These are phyloP conservation scores for Ceriops zippeliana DNA, from an alignment of 345 rosid species.

Conservation along the genomic window DNA sequence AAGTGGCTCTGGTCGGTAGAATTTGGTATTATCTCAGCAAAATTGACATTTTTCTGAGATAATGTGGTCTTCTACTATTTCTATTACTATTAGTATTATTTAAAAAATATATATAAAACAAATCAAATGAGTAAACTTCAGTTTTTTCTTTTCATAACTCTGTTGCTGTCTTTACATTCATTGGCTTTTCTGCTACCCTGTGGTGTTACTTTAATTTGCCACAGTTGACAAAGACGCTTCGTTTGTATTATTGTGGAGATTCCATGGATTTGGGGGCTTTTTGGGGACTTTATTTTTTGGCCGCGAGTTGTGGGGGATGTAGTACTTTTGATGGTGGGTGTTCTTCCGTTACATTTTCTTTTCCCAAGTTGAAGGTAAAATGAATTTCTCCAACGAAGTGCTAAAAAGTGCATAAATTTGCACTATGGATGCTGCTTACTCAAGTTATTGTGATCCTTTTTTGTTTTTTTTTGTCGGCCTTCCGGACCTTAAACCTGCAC, in stretches of 20 bases:
- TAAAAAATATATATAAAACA: too few species aligned
- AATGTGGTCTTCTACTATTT: neutral
- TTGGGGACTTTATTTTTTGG: neutral
- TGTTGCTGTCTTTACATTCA: too few species aligned
- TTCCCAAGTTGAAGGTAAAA: conserved; percentile 32
- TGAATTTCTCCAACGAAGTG: neutral
- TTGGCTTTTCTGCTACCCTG: neutral
- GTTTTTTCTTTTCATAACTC: too few species aligned
- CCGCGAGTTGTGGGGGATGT: neutral
- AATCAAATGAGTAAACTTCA: too few species aligned
- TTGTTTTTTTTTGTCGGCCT: neutral
- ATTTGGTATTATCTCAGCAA: neutral
- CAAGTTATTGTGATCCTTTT: neutral
- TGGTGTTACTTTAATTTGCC: neutral
- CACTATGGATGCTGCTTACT: conserved; percentile 22
- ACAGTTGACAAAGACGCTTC: conserved; percentile 25
- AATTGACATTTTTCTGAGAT: conserved; percentile 1
- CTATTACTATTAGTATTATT: neutral
- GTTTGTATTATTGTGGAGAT: conserved; percentile 5
- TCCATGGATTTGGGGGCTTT: neutral
- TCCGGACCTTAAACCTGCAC: conserved; percentile 19
- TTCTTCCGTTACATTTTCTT: conserved; percentile 31
- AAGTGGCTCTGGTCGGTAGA: neutral
- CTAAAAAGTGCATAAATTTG: conserved; percentile 3
- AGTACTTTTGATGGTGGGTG: conserved; percentile 12